Evolutionary conservation across 805 yeast species (phyloP).

Genomic region (Saccharomycopsis sp.): DNA sequence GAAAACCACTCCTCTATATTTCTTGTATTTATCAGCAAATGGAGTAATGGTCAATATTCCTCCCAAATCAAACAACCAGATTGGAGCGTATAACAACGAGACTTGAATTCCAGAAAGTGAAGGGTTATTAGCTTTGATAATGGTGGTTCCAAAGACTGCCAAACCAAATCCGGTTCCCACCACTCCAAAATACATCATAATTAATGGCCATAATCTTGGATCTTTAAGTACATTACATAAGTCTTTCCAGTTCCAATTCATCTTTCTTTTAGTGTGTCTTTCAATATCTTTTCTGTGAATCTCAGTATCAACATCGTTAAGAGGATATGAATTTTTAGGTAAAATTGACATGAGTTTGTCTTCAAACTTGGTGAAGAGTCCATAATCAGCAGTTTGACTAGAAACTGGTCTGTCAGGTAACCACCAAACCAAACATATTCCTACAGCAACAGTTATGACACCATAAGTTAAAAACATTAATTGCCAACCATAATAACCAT

Average conservation of each 20-base stretch:
- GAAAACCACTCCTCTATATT: constrained; percentile 52
- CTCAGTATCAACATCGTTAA: constrained; percentile 39
- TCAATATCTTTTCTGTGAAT: constrained; percentile 55
- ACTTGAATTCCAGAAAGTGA: constrained; percentile 52
- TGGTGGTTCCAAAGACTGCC: constrained; percentile 76
- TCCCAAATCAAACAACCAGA: constrained; percentile 77
- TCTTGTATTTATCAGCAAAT: constrained; percentile 59
- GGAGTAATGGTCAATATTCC: constrained; percentile 72
- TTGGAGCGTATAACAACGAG: constrained; percentile 75
- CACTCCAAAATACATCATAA: constrained; percentile 85
- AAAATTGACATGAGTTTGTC: constrained; percentile 17
- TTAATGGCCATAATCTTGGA: constrained; percentile 64
- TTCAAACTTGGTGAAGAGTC: constrained; percentile 10
- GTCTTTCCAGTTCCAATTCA: constrained; percentile 52
- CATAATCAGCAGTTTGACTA: constrained; percentile 9
- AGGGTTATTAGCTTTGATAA: constrained; percentile 58
- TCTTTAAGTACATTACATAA: constrained; percentile 46
- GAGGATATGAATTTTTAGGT: constrained; percentile 30
- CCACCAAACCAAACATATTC: constrained; percentile 67
- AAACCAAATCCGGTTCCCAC: constrained; percentile 87
- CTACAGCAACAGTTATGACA: constrained; percentile 50
- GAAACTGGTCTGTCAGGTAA: constrained; percentile 65
- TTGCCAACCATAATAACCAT: constrained; percentile 75
- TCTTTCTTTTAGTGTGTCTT: constrained; percentile 32
- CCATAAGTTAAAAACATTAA: constrained; percentile 82